Base-by-base conservation (phyloP, 2,329 filamentous ascomycete species). In the Fulvia fulva region DNA sequence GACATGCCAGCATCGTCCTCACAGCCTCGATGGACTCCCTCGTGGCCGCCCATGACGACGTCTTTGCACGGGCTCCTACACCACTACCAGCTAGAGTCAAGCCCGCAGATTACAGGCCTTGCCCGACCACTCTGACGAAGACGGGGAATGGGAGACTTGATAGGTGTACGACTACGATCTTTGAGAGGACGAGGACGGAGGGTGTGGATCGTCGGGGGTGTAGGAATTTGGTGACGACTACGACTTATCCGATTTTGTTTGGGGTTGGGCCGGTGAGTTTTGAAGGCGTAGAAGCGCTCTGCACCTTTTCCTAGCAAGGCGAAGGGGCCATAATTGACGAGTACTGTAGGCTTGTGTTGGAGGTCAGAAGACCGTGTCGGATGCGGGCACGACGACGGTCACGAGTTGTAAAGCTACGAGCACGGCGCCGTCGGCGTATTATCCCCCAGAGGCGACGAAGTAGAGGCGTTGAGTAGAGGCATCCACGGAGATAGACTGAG, bases 181-280 rank as follows among this genome's bases (percentile, higher is more conserved):
- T 56, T 49, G 9, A 41, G 23, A n/a, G 47, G 11, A 61, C 59
- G 21, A 43, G 26, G 30, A 63, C 59, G 30, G 23, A 34, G 7
- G 55, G 54, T 37, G 30, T 62, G n/a, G 57, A 62, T 41, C 62
- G 61, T 47, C 32, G 56, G n/a, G 61, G 59, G n/a, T 63, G 61
- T 52, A 34, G 53, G 50, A 51, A 26, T 22, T 26, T 63, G 19
- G 50, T 49, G 14, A 61, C 61, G 34, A 55, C n/a, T 9, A 63
- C 61, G 23, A 52, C 32, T 16, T 57, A 43, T 25, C 19, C 44
- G 21, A 49, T 28, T 8, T 46, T 47, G 37, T 41, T 50, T 28
- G 61, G 61, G 45, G 2, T 55, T 12, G 58, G 61, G 37, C 61
- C 61, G 44, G 61, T 60, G 37, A 59, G 54, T 52, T 9, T 45